A percentile compares a stretch with the other conserved stretches of the same genome.
Conservation (phyloP, 495 filamentous ascomycete species). For the Podospora anserina region DNA sequence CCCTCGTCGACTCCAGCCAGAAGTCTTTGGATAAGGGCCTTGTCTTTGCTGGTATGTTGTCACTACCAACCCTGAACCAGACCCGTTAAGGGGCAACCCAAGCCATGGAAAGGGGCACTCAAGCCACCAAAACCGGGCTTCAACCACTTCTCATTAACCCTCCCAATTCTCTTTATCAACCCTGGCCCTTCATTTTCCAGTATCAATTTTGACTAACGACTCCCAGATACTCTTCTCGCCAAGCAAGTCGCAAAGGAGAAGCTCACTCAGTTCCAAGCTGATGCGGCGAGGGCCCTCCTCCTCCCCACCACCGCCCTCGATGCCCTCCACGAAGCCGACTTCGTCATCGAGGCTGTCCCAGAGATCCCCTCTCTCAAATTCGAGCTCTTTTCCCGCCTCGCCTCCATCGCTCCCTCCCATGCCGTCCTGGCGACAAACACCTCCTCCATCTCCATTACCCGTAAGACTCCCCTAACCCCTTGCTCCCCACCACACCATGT, state of each 20-base stretch:
- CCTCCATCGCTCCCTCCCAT: slow-evolving; percentile 78
- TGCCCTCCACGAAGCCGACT: slow-evolving; percentile 80
- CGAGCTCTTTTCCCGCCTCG: slow-evolving; percentile 80
- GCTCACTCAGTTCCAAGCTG: slow-evolving; percentile 74
- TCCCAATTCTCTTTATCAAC: slow-evolving; percentile 2
- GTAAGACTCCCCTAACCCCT: slow-evolving; percentile 19
- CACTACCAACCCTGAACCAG: neutral
- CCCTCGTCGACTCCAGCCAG: slow-evolving; percentile 79
- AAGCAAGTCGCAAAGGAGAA: slow-evolving; percentile 86
- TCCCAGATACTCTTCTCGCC: slow-evolving; percentile 78
- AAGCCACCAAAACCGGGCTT: neutral
- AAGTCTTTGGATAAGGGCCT: slow-evolving; percentile 87
- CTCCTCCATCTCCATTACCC: slow-evolving; percentile 94
- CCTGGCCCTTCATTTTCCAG: neutral
- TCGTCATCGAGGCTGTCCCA: slow-evolving; percentile 95
- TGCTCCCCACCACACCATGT: too few relatives aligned
- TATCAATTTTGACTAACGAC: neutral
- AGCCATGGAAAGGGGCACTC: neutral
- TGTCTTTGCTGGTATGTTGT: slow-evolving; percentile 72
- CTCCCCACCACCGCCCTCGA: slow-evolving; percentile 69
- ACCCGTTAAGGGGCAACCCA: neutral
- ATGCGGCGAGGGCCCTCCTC: slow-evolving; percentile 64
- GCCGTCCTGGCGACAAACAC: slow-evolving; percentile 96
- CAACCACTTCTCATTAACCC: neutral
- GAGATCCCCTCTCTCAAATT: slow-evolving; percentile 87